Base-by-base conservation (phyloP, 768 basidiomycete species). In the Leccinellum luteum region DNA sequence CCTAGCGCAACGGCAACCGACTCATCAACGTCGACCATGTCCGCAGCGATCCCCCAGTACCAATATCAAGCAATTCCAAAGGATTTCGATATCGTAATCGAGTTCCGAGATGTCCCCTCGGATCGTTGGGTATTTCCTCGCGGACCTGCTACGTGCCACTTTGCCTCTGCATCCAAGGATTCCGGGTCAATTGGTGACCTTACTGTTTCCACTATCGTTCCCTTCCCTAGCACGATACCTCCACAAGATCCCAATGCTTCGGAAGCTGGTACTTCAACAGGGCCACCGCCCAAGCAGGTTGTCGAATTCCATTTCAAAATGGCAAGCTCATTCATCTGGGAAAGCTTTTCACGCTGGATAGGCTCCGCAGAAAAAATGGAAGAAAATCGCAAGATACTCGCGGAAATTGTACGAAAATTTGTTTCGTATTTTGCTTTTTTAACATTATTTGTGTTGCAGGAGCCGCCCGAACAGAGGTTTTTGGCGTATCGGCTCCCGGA, bases 71-170 rank as follows among this genome's bases (percentile, higher is more conserved):
- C 60, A 28, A 66, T 80, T 17, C 66, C 78, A 32, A 85, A 80
- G 64, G 81, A 82, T n/a, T 89, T 85, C 64, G 90, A 92, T 66
- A 66, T 92, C 1, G 82, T 91, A 23, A 65, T 92, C 52, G 87
- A 89, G 64, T 91, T 89, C 61, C 73, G 78, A 51, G 90, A 91
- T 64, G 72, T 74, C 5, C 76, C 82, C 3, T 74, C 75, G 44
- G 87, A 89, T 48, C 80, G 85, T n/a, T 86, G 83, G 82, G 63
- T 87, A 6, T 75, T 92, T 54, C 89, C 90, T 52, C 81, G 87
- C 31, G 83, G 81, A 21, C 75, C 78, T 6, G 79, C 79, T 8
- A 71, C 79, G 30, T 84, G 77, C 58, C 81, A 87, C 60, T 75
- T 79, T 57, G 60, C 57, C 21, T 48, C 73, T 41, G 4, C 57